These are phyloP conservation scores for Phytopythium cucurbitacearum DNA, from an alignment of 352 stramenopile species.

Conservation along the genomic window DNA sequence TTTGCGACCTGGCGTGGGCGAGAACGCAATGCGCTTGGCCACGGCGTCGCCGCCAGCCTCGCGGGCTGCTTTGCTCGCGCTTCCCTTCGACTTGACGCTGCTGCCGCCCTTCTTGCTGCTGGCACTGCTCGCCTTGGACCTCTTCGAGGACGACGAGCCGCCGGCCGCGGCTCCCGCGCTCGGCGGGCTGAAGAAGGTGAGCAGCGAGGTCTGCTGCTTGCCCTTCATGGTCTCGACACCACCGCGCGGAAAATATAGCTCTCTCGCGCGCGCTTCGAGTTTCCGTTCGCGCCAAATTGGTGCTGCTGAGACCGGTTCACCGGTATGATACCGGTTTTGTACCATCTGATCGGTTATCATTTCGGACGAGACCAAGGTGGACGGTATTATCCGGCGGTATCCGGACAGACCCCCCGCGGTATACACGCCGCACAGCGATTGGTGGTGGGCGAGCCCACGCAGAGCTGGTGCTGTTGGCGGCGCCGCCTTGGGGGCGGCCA, in stretches of 20 bases:
- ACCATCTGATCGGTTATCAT: too few relatives aligned
- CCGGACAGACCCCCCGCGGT: background rate
- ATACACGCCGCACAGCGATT: slow-evolving; percentile 2
- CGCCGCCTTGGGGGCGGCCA: slow-evolving; percentile 5
- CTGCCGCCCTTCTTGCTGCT: slow-evolving; percentile 10
- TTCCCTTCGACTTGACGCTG: slow-evolving; percentile 9
- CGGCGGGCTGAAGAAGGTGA: slow-evolving; percentile 84
- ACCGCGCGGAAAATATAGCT: slow-evolving; percentile 12
- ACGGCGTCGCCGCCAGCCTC: slow-evolving; percentile 12
- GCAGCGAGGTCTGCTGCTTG: slow-evolving; percentile 74
- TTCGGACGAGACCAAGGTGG: too few relatives aligned
- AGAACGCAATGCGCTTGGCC: slow-evolving; percentile 75
- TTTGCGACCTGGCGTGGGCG: slow-evolving; percentile 33
- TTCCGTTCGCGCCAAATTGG: background rate
- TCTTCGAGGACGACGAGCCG: slow-evolving; percentile 23
- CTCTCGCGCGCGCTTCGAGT: slow-evolving; percentile 14
- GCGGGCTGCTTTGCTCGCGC: slow-evolving; percentile 5
- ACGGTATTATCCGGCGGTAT: too few relatives aligned
- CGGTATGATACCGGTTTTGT: too few relatives aligned
- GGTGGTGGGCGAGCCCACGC: slow-evolving; percentile 3
- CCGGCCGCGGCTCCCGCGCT: slow-evolving; percentile 13
- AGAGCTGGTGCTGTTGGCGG: background rate
- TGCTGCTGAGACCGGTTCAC: background rate
- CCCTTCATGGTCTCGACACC: slow-evolving; percentile 8
- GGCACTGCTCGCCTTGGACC: slow-evolving; percentile 3